Conservation (phyloP, 768 basidiomycete species). For the Russula ochroleuca region DNA sequence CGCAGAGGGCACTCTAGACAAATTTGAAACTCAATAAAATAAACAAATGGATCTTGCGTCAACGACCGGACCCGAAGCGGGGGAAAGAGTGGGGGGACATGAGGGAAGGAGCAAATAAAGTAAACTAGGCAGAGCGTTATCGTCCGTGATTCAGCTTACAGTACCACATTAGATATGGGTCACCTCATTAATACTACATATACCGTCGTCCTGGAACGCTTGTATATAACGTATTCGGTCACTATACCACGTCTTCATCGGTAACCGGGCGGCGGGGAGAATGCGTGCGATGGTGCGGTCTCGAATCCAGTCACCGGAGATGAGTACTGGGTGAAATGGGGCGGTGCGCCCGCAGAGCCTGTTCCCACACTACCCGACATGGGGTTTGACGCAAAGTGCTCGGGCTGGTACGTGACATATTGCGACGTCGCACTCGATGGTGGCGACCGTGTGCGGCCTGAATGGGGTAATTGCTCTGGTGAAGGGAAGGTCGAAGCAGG, state of each 20-base stretch:
- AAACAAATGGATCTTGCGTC: neutral
- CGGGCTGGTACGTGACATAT: neutral
- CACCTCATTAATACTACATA: slow-evolving; percentile 6
- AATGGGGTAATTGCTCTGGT: neutral
- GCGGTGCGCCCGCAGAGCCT: neutral
- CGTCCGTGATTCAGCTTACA: slow-evolving; percentile 9
- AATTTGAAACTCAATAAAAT: neutral
- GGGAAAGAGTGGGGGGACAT: neutral
- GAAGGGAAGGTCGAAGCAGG: neutral
- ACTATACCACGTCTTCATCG: neutral
- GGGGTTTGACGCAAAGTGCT: neutral
- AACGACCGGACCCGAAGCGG: neutral
- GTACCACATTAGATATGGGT: slow-evolving; percentile 3
- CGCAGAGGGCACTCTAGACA: neutral
- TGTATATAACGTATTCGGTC: neutral
- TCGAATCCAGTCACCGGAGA: neutral
- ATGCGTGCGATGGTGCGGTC: neutral
- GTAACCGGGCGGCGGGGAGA: slow-evolving; percentile 17
- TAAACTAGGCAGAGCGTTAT: neutral
- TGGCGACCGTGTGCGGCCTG: neutral
- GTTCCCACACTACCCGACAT: neutral
- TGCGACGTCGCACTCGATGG: neutral
- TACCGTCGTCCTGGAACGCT: neutral
- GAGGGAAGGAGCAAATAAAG: neutral
- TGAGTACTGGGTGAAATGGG: neutral